Percentiles rank a stretch among this genome's conserved stretches.
These are phyloP conservation scores for Termitomyces sp. DNA, from an alignment of 768 basidiomycete species.

Conservation along the genomic window DNA sequence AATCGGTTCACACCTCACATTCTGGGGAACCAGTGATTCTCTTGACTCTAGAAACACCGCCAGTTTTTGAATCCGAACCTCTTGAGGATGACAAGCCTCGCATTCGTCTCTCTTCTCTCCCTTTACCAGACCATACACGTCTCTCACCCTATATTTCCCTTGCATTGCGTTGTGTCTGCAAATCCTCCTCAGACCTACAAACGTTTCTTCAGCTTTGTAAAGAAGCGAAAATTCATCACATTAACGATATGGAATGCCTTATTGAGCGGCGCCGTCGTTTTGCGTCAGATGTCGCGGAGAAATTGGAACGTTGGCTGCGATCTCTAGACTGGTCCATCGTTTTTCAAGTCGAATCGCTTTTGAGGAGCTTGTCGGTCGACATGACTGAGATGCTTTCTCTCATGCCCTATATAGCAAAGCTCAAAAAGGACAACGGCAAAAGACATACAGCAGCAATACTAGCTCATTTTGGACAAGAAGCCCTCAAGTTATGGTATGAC, in stretches of 20 bases:
- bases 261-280: slow-evolving; percentile 46
- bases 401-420: slow-evolving; percentile 29
- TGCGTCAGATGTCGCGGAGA: slow-evolving; percentile 30
- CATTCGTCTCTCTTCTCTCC: slow-evolving; percentile 38
- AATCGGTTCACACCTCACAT: slow-evolving; percentile 34
- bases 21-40: slow-evolving; percentile 36
- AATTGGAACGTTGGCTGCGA: slow-evolving; percentile 32
- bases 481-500: slow-evolving; percentile 26
- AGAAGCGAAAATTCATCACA: slow-evolving; percentile 36
- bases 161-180: slow-evolving; percentile 50
- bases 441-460: slow-evolving; percentile 40
- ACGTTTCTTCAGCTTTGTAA: slow-evolving; percentile 39
- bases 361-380: slow-evolving; percentile 43
- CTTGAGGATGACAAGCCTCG: slow-evolving; percentile 21
- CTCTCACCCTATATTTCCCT: slow-evolving; percentile 54
- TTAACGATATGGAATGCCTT: slow-evolving; percentile 34
- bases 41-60: slow-evolving; percentile 41
- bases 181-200: slow-evolving; percentile 28
- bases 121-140: slow-evolving; percentile 37
- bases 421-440: slow-evolving; percentile 30
- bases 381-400: slow-evolving; percentile 48
- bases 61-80: slow-evolving; percentile 33
- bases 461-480: slow-evolving; percentile 32
- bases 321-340: slow-evolving; percentile 49
- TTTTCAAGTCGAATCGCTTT: slow-evolving; percentile 55